These are phyloP conservation scores for Dictyostelium citrinum DNA, from an alignment of 78 protist genomes.

Conservation along the genomic window DNA sequence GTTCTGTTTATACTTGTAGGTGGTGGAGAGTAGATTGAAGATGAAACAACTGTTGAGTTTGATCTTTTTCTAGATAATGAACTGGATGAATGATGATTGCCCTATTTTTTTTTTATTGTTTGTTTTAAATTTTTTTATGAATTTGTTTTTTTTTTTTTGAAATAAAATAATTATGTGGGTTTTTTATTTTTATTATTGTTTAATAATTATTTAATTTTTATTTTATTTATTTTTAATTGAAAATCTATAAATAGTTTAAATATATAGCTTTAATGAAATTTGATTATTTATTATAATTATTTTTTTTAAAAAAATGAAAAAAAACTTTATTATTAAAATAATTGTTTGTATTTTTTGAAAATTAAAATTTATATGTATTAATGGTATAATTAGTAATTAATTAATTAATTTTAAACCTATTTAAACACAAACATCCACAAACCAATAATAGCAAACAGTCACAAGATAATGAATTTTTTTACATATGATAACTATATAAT, in stretches of 20 bases:
- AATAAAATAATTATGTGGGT: too few species aligned
- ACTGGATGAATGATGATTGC: not conserved
- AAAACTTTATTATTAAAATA: not conserved
- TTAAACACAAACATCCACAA: not conserved
- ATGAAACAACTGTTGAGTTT: slow-evolving; percentile 1
- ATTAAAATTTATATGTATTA: not conserved
- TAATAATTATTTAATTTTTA: too few species aligned
- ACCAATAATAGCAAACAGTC: not conserved
- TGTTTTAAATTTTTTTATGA: not conserved
- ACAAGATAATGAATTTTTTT: not conserved
- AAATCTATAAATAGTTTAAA: too few species aligned
- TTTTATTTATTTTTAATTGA: too few species aligned
- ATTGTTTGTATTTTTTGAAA: not conserved
- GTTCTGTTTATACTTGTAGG: not conserved
- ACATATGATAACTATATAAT: not conserved
- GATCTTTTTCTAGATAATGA: slow-evolving; percentile 18
- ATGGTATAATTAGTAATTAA: not conserved
- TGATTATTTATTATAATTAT: too few species aligned
- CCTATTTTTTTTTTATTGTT: not conserved
- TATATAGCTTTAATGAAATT: too few species aligned
- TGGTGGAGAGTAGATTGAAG: slow-evolving; percentile 5
- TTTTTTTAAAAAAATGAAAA: not conserved
- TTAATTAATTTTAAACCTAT: not conserved
- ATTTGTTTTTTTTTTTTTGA: too few species aligned
- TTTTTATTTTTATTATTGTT: too few species aligned